A percentile compares a stretch with the other conserved stretches of the same genome.
phyloP scores from a whole-genome alignment of 495 filamentous ascomycete species.

The Penicillium crystallinum region DNA sequence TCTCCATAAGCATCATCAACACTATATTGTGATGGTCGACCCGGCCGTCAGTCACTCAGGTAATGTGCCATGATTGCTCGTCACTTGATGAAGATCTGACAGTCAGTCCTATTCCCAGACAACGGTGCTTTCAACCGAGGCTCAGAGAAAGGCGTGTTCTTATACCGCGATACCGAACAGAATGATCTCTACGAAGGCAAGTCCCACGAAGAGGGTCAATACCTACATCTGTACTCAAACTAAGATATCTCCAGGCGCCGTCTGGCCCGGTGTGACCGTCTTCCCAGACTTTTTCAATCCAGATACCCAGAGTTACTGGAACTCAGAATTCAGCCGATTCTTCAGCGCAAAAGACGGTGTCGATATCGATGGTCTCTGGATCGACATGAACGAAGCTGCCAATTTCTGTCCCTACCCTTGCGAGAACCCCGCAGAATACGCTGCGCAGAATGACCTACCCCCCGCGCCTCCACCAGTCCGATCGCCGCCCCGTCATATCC shows the following conservation, averaged over 20 bases:
- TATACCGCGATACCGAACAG: conserved; percentile 55
- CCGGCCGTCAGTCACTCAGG: conserved; percentile 57
- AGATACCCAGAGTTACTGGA: conserved; percentile 66
- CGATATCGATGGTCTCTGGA: conserved; percentile 84
- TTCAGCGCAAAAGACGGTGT: conserved; percentile 62
- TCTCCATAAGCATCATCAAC: conserved; percentile 68
- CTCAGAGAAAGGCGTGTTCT: conserved; percentile 55
- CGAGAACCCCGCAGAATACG: conserved; percentile 49
- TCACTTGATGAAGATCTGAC: not conserved
- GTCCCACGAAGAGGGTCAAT: not conserved
- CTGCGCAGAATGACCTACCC: conserved; percentile 53
- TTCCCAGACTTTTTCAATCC: conserved; percentile 84
- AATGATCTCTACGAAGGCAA: conserved; percentile 58
- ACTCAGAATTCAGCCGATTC: conserved; percentile 63
- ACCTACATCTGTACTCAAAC: not conserved
- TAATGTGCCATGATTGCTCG: conserved; percentile 16
- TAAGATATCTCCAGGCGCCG: conserved; percentile 45
- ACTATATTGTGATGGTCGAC: conserved; percentile 86
- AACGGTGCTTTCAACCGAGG: conserved; percentile 65
- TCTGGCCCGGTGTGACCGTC: conserved; percentile 78
- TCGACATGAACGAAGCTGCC: conserved; percentile 77
- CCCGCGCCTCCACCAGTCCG: conserved; percentile 63
- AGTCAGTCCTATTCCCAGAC: conserved; percentile 24
- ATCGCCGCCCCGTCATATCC: conserved; percentile 52
- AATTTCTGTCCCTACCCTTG: conserved; percentile 76